Conservation (phyloP, 192 early-diverging fungal species). For the Coemansia sp. region DNA sequence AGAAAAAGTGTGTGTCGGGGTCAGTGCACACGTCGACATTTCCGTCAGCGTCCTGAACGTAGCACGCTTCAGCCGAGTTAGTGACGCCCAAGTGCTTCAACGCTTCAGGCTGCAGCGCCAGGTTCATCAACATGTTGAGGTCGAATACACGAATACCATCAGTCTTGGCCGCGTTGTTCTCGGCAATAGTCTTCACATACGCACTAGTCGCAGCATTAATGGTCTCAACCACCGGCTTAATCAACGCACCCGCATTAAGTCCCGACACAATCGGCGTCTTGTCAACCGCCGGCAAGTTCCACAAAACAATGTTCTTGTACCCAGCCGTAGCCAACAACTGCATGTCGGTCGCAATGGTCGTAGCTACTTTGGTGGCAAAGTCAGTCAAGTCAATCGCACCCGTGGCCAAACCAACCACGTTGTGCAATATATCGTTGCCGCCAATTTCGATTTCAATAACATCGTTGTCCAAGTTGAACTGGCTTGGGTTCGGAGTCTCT, state of each 20-base stretch:
- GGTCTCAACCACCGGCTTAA: constrained; percentile 15
- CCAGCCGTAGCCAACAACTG: constrained; percentile 28
- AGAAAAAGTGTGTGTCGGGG: constrained; percentile 49
- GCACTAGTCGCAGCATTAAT: constrained; percentile 28
- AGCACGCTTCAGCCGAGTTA: constrained; percentile 32
- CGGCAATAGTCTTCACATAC: constrained; percentile 7
- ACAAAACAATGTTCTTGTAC: constrained; percentile 47
- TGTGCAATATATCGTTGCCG: constrained; percentile 39
- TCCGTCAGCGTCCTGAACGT: constrained; percentile 13
- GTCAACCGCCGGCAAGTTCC: constrained; percentile 45
- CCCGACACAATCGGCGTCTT: constrained; percentile 23
- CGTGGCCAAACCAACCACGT: constrained; percentile 12
- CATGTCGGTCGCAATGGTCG: constrained; percentile 29
- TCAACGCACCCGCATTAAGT: constrained; percentile 8
- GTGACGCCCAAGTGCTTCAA: constrained; percentile 32
- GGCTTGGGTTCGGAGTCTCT: constrained; percentile 25
- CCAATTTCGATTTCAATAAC: constrained; percentile 45
- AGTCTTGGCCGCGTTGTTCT: constrained; percentile 9
- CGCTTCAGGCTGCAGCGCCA: constrained; percentile 24
- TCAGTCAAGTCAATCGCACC: constrained; percentile 16
- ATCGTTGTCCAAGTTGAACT: constrained; percentile 41
- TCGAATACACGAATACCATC: constrained; percentile 31
- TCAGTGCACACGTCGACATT: constrained; percentile 28
- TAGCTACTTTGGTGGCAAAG: constrained; percentile 24
- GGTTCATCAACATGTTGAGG: constrained; percentile 24